Conservation (phyloP, 176 grass and related monocot species). For the Carex parvula region DNA sequence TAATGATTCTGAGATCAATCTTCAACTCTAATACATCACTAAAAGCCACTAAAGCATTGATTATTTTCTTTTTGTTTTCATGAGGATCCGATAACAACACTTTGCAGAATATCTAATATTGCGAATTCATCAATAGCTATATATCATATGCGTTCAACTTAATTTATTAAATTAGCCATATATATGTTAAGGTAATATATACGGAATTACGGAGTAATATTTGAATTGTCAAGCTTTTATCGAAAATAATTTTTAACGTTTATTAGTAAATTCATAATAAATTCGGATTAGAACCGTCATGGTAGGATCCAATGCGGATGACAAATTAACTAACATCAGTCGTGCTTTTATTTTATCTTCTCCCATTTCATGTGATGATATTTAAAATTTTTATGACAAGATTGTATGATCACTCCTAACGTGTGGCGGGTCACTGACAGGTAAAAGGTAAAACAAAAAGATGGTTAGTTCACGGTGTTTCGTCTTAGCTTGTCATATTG, state of each 20-base stretch:
- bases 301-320: background rate
- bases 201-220: too few relatives aligned
- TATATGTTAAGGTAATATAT: too few relatives aligned
- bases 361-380: background rate
- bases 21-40: too few relatives aligned
- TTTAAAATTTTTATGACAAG: background rate
- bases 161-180: too few relatives aligned
- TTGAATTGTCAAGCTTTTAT: background rate
- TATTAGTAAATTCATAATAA: background rate
- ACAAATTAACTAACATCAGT: background rate
- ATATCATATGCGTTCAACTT: too few relatives aligned
- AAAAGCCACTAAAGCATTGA: too few relatives aligned
- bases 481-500: background rate
- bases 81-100: too few relatives aligned
- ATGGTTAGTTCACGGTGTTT: background rate
- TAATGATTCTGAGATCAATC: too few relatives aligned
- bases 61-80: too few relatives aligned
- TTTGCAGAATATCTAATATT: too few relatives aligned
- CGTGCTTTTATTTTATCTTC: background rate
- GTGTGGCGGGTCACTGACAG: background rate
- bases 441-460: background rate
- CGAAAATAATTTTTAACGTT: background rate
- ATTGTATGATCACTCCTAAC: background rate
- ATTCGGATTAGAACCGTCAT: background rate
- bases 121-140: too few relatives aligned